Evolutionary conservation across 768 basidiomycete species (phyloP), one percentile per base, ranked within the genome.

Genomic region (Pleurotus giganteus): DNA sequence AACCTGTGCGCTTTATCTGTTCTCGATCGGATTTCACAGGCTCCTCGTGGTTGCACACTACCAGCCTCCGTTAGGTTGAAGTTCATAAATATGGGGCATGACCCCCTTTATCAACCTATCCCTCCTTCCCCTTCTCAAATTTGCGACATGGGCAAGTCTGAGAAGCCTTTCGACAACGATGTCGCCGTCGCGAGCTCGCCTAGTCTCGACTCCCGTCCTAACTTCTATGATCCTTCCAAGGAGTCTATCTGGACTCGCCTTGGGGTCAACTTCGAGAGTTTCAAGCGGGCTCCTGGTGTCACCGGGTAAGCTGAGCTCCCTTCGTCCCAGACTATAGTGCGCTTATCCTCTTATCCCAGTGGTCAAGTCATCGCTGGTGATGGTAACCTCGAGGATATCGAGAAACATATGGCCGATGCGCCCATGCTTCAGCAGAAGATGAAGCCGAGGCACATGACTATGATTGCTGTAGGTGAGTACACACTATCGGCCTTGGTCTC

Each of bases 341-440:
- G 6, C 34, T 59, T 37, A 53, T 29, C 11, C 7, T 39, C 31
- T 4, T 28, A 21, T n/a, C 6, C 26, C 51, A 77, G 75, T 62
- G 74, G 74, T 51, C 71, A 74, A 41, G 63, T 68, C 52, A 63
- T 77, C 36, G 65, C 64, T 17, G 76, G 76, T 49, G 60, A 57
- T 52, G 47, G 59, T 45, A 71, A 71, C 65, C 60, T 72, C 28
- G 62, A 65, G 32, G 71, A 77, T 56, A 23, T 71, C 4, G 74
- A 74, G 56, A 65, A 61, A 19, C 47, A 74, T 47, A 60, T 70
- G 56, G 73, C 71, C 21, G 74, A 77, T 24, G 69, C 70, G 17
- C 75, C 77, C 8, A 74, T 77, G 72, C 63, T 78, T 17, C 77
- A 78, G 55, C 74, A 75, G 57, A 75, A 76, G 65, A 74, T 78